Evolutionary conservation across 768 basidiomycete genomes (phyloP).

Genomic region (Hebeloma cylindrosporum): DNA sequence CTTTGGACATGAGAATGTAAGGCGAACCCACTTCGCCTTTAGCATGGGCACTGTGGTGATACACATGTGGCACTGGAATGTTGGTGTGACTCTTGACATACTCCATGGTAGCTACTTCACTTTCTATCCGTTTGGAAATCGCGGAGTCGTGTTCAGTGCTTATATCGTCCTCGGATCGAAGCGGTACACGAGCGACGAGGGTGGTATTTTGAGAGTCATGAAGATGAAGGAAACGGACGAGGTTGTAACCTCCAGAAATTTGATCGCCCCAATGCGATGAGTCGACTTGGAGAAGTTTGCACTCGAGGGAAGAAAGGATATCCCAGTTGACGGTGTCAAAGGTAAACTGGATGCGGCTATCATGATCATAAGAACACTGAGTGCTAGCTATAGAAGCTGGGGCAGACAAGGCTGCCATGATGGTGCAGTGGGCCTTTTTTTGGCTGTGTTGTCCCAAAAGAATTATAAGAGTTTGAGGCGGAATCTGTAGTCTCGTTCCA

Average conservation of each 20-base stretch:
- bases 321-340: constrained; percentile 10
- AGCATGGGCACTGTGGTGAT: neutral
- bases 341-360: too few species aligned
- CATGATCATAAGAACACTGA: too few species aligned
- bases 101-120: constrained; percentile 11
- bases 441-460: too few species aligned
- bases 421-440: too few species aligned
- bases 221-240: constrained; percentile 9
- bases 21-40: neutral
- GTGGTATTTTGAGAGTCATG: constrained; percentile 1
- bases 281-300: neutral
- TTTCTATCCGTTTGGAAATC: neutral
- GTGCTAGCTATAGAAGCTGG: too few species aligned
- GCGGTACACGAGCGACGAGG: constrained; percentile 6
- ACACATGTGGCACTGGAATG: constrained; percentile 1
- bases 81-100: constrained; percentile 1
- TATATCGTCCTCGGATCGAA: neutral
- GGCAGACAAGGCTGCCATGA: too few species aligned
- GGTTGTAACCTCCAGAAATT: constrained; percentile 2
- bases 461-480: too few species aligned
- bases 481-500: too few species aligned
- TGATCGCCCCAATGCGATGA: constrained; percentile 4
- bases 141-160: neutral
- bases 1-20: constrained; percentile 6
- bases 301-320: neutral